Conservation (phyloP, 106 monocot species). For the Acorus calamus region DNA sequence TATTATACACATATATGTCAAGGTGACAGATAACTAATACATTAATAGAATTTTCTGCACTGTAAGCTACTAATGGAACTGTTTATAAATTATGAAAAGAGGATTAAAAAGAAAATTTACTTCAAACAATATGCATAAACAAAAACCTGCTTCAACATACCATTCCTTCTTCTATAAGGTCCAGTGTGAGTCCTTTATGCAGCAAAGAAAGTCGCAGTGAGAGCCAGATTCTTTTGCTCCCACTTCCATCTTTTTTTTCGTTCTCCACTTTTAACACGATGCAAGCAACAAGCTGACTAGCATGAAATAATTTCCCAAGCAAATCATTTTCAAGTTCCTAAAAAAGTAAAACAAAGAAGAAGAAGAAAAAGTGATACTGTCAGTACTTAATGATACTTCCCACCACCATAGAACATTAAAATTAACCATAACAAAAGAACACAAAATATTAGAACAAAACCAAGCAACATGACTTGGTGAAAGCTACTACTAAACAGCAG, state of each 20-base stretch:
- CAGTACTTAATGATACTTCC: too few relatives aligned
- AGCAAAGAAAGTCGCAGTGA: constrained; percentile 68
- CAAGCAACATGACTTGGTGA: not conserved
- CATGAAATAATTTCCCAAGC: constrained; percentile 40
- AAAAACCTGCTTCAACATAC: constrained; percentile 17
- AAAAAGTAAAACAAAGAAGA: constrained; percentile 8
- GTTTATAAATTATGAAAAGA: too few relatives aligned
- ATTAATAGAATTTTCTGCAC: too few relatives aligned
- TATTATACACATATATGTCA: too few relatives aligned
- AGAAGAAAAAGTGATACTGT: too few relatives aligned
- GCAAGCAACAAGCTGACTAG: constrained; percentile 76
- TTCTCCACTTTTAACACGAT: constrained; percentile 57
- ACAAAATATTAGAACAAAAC: too few relatives aligned
- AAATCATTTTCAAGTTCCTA: constrained; percentile 49
- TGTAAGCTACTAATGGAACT: too few relatives aligned
- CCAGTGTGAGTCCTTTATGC: constrained; percentile 67
- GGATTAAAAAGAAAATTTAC: too few relatives aligned
- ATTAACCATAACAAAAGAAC: too few relatives aligned
- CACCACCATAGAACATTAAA: too few relatives aligned
- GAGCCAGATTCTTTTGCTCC: constrained; percentile 64
- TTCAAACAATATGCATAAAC: not conserved
- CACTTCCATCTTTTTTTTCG: constrained; percentile 70
- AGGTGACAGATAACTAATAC: too few relatives aligned
- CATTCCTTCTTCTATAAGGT: constrained; percentile 88
- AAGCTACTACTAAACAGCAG: not conserved